Conservation (phyloP, 345 rosid genomes). For the Erysimum cheiranthoides region DNA sequence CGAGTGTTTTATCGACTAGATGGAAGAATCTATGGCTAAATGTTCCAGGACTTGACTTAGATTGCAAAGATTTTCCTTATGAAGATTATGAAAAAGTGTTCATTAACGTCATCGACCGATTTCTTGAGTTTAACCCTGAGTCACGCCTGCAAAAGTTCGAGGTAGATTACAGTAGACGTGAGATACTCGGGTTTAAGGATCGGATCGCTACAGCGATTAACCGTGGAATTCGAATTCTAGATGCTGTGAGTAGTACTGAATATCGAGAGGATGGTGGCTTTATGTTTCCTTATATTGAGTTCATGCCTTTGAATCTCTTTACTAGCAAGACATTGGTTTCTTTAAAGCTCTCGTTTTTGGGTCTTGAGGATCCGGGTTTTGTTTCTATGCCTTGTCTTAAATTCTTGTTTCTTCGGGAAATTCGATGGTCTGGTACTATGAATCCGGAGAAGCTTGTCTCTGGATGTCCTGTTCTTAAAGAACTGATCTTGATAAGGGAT, state of each 20-base stretch:
- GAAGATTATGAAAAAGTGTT: not conserved
- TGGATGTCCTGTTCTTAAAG: conserved; percentile 20
- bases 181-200: not conserved
- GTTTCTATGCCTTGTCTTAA: conserved; percentile 30
- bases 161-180: conserved; percentile 1
- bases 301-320: conserved; percentile 18
- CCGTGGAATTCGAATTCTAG: not conserved
- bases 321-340: conserved; percentile 28
- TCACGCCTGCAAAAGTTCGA: conserved; percentile 8
- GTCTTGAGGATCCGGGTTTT: not conserved
- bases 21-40: conserved; percentile 23
- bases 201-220: not conserved
- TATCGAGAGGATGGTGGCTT: not conserved
- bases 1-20: conserved; percentile 23
- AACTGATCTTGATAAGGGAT: not conserved
- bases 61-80: too few species aligned
- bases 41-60: conserved; percentile 14
- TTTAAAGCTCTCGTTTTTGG: conserved; percentile 18
- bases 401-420: not conserved
- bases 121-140: conserved; percentile 1
- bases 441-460: conserved; percentile 5
- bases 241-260: not conserved
- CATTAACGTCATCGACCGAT: not conserved
- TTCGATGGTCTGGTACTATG: not conserved
- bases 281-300: not conserved